Percentiles rank a stretch among this genome's conserved stretches.
phyloP scores from a whole-genome alignment of 805 yeast species.

The Wickerhamiella domercqiae region DNA sequence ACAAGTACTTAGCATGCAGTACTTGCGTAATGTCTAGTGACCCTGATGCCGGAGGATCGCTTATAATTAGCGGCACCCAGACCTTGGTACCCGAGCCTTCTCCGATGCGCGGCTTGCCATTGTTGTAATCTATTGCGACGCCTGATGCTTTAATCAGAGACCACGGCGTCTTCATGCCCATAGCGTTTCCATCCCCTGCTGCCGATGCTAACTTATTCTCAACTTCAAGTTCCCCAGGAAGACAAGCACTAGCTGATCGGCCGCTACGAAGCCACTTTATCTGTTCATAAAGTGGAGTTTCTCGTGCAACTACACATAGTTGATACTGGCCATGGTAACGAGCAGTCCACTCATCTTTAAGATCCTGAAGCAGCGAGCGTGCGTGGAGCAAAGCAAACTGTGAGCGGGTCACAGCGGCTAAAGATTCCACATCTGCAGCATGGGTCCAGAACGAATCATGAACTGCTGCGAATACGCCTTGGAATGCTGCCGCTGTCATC shows the following conservation, averaged over 20 bases:
- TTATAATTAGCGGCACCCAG: constrained; percentile 49
- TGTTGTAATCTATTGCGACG: constrained; percentile 34
- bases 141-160: constrained; percentile 23
- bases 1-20: constrained; percentile 58
- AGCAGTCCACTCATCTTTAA: constrained; percentile 58
- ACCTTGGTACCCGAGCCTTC: constrained; percentile 18
- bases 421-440: constrained; percentile 52
- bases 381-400: constrained; percentile 60
- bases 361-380: constrained; percentile 44
- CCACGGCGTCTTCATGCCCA: constrained; percentile 28
- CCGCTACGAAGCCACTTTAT: constrained; percentile 26
- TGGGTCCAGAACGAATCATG: constrained; percentile 95
- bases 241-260: constrained; percentile 13
- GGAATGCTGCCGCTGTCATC: constrained; percentile 55
- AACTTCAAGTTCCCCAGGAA: constrained; percentile 23
- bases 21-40: constrained; percentile 57
- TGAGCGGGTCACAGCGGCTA: constrained; percentile 52
- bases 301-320: constrained; percentile 35
- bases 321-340: constrained; percentile 55
- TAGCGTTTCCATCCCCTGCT: constrained; percentile 34
- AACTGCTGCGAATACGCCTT: constrained; percentile 70
- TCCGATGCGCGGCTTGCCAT: constrained; percentile 7
- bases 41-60: constrained; percentile 58
- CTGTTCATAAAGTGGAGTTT: constrained; percentile 35
- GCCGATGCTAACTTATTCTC: constrained; percentile 35